Percentiles rank a stretch among this genome's conserved stretches.
phyloP scores from a whole-genome alignment of 2,329 filamentous ascomycete species.

The Trichoderma koningiopsis region DNA sequence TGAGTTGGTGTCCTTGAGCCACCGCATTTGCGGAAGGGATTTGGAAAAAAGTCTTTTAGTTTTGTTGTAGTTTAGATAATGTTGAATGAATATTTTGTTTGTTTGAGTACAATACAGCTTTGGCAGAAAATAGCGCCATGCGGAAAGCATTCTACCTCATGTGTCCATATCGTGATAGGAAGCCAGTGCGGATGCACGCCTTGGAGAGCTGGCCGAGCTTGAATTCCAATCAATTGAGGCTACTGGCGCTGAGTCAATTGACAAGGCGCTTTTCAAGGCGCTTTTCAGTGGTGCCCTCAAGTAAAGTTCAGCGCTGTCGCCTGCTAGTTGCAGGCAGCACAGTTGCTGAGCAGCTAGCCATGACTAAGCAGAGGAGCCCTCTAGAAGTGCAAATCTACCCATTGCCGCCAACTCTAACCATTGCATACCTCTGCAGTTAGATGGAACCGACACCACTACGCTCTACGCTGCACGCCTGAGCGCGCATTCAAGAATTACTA shows the following conservation, averaged over 20 bases:
- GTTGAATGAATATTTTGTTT: neutral
- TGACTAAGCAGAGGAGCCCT: conserved; percentile 26
- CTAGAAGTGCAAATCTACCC: conserved; percentile 37
- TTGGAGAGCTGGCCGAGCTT: neutral
- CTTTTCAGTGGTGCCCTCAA: neutral
- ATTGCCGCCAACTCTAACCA: conserved; percentile 42
- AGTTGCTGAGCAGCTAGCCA: neutral
- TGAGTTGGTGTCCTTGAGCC: neutral
- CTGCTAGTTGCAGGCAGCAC: neutral
- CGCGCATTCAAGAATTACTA: conserved; percentile 22
- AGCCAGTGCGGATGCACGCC: neutral
- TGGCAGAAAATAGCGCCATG: neutral
- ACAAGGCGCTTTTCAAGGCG: neutral
- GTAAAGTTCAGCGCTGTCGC: conserved; percentile 13
- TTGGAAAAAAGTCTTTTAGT: neutral
- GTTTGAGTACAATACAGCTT: neutral
- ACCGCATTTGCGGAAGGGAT: neutral
- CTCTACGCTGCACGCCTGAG: conserved; percentile 23
- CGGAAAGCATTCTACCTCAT: neutral
- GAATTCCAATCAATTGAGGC: neutral
- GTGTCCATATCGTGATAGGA: neutral
- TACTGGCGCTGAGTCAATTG: neutral
- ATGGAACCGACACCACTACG: conserved; percentile 28
- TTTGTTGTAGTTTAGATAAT: neutral
- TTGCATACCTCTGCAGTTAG: conserved; percentile 39